Conservation (phyloP, 2,329 filamentous ascomycete genomes). For the Exophiala sideris region DNA sequence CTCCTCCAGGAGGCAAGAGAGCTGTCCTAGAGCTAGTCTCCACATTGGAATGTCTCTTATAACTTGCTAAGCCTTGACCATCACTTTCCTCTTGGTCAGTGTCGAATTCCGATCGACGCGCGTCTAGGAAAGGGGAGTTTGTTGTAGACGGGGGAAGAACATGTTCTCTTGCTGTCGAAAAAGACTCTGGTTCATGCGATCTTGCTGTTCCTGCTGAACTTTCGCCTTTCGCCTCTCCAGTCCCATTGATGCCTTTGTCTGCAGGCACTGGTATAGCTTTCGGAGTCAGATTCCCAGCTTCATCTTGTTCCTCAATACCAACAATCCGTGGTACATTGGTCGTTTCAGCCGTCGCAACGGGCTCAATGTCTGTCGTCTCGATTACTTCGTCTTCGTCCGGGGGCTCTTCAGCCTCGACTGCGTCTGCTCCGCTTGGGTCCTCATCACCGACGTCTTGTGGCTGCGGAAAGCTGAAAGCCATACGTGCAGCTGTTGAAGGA, state of each 20-base stretch:
- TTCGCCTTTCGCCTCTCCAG: background rate
- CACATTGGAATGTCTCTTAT: constrained; percentile 7
- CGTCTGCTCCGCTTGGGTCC: constrained; percentile 7
- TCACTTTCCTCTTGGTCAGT: constrained; percentile 2
- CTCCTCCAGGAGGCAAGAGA: constrained; percentile 8
- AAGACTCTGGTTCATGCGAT: constrained; percentile 11
- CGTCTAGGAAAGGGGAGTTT: constrained; percentile 1
- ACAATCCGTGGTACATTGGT: constrained; percentile 10
- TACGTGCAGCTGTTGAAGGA: constrained; percentile 29
- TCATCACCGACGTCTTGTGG: constrained; percentile 33
- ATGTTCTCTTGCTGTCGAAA: constrained; percentile 13
- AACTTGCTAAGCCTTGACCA: background rate
- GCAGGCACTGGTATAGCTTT: constrained; percentile 12
- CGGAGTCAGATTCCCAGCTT: background rate
- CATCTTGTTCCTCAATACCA: constrained; percentile 10
- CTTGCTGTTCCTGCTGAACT: background rate
- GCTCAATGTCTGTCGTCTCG: constrained; percentile 22
- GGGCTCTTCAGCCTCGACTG: constrained; percentile 14
- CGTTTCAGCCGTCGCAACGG: constrained; percentile 26
- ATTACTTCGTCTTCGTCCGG: constrained; percentile 11
- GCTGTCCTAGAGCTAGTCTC: constrained; percentile 23
- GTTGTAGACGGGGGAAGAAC: constrained; percentile 1
- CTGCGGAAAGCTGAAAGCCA: constrained; percentile 35
- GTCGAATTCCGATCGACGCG: constrained; percentile 5
- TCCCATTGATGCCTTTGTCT: constrained; percentile 14